Conservation (phyloP, 2,329 filamentous ascomycete genomes). For the Xylaria sp. region DNA sequence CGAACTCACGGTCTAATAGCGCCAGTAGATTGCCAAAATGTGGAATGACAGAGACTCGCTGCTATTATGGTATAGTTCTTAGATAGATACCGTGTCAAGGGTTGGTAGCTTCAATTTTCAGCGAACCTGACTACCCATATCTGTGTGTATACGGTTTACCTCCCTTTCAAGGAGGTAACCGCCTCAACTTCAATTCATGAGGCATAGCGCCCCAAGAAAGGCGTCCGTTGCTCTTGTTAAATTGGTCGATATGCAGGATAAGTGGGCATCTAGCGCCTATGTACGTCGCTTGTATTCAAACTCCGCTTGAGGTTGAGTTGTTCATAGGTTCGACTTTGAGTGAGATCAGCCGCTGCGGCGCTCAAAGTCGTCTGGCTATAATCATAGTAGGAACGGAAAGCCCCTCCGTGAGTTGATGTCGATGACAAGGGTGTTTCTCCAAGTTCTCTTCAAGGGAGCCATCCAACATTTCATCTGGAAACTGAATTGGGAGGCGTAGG, state of each 20-base stretch:
- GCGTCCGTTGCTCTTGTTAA: neutral
- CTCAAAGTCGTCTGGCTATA: conserved; percentile 10
- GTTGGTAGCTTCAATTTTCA: conserved; percentile 18
- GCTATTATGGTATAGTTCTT: conserved; percentile 21
- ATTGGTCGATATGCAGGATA: conserved; percentile 17
- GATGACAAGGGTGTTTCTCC: conserved; percentile 18
- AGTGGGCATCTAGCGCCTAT: conserved; percentile 2
- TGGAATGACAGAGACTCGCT: conserved; percentile 27
- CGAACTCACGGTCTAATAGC: conserved; percentile 32
- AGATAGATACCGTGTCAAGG: conserved; percentile 21
- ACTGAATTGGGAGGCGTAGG: neutral
- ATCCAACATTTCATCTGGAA: conserved; percentile 11
- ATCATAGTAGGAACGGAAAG: neutral
- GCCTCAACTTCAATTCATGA: conserved; percentile 14
- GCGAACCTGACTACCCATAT: conserved; percentile 16
- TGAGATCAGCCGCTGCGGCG: neutral
- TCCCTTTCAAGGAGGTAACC: conserved; percentile 5
- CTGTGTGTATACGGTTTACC: conserved; percentile 7
- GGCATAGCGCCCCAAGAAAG: conserved; percentile 9
- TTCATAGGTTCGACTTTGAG: neutral
- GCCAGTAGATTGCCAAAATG: conserved; percentile 39
- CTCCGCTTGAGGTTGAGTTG: conserved; percentile 12
- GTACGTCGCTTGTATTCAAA: conserved; percentile 19
- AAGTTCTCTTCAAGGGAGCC: neutral
- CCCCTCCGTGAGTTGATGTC: conserved; percentile 1